A percentile compares a stretch with the other conserved stretches of the same genome.
Conservation (phyloP, 805 yeast genomes). For the Hanseniaspora pseudoguilliermondii region DNA sequence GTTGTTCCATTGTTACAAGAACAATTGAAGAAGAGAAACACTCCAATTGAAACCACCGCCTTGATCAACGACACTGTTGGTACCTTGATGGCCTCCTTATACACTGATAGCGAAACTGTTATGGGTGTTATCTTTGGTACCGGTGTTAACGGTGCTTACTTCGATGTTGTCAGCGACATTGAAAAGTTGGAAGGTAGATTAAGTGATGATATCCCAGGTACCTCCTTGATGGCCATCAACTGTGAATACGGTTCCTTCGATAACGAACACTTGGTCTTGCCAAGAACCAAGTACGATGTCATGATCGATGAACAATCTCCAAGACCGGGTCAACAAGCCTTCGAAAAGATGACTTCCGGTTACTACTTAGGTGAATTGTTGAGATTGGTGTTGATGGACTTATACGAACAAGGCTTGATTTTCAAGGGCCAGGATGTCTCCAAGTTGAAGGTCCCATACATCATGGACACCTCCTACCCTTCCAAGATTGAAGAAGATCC, state of each 20-base stretch:
- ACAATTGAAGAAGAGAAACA: constrained; percentile 48
- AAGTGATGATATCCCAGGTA: constrained; percentile 47
- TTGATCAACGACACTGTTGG: constrained; percentile 95
- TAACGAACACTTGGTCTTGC: constrained; percentile 70
- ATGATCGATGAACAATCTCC: constrained; percentile 76
- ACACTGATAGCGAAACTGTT: constrained; percentile 74
- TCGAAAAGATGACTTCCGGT: constrained; percentile 96
- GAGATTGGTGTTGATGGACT: constrained; percentile 66
- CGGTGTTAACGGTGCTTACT: constrained; percentile 95
- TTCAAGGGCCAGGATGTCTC: constrained; percentile 59
- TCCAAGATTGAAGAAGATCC: constrained; percentile 82
- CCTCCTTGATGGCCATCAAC: constrained; percentile 84
- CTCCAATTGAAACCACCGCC: constrained; percentile 81
- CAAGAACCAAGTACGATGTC: constrained; percentile 80
- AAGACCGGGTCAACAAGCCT: constrained; percentile 89
- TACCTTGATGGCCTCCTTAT: constrained; percentile 88
- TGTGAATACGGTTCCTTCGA: constrained; percentile 98
- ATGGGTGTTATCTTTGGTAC: constrained; percentile 97
- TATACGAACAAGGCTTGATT: constrained; percentile 48
- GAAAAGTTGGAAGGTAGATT: constrained; percentile 70
- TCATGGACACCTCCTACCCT: constrained; percentile 82
- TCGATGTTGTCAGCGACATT: constrained; percentile 56
- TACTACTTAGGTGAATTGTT: constrained; percentile 88
- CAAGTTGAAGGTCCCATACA: constrained; percentile 48
- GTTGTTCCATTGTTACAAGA: constrained; percentile 83